Percentiles rank a stretch among this genome's conserved stretches.
These are phyloP conservation scores for Sporormia fimetaria DNA, from an alignment of 495 filamentous ascomycete species.

Conservation along the genomic window DNA sequence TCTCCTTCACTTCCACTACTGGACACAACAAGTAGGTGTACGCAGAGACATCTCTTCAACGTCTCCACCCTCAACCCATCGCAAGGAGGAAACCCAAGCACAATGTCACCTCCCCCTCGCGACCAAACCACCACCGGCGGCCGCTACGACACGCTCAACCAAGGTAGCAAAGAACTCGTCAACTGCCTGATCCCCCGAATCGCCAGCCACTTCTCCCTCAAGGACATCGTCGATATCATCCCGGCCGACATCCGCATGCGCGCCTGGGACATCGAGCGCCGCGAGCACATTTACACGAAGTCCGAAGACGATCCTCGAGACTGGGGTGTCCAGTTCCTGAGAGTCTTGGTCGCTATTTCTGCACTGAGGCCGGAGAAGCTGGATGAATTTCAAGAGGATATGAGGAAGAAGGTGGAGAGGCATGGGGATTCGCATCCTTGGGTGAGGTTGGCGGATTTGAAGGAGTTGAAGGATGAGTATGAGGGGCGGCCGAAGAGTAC, in stretches of 20 bases:
- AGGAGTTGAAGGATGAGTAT: constrained; percentile 12
- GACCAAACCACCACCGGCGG: background rate
- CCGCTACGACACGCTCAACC: constrained; percentile 11
- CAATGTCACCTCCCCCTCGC: no score
- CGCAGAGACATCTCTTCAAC: no score
- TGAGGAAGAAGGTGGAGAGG: constrained; percentile 2
- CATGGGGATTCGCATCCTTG: constrained; percentile 11
- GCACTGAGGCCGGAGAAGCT: constrained; percentile 9
- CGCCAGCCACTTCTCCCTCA: constrained; percentile 1
- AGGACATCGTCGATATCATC: constrained; percentile 5
- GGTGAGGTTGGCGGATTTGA: constrained; percentile 9
- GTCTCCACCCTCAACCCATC: no score
- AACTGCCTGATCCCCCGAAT: constrained; percentile 10
- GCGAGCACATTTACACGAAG: constrained; percentile 7
- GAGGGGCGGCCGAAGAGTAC: background rate
- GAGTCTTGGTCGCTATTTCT: constrained; percentile 7
- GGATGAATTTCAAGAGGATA: constrained; percentile 9
- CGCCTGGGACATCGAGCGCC: constrained; percentile 9
- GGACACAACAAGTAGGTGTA: no score
- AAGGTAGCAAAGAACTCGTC: constrained; percentile 6
- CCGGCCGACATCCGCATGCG: constrained; percentile 18
- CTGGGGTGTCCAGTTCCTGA: constrained; percentile 19
- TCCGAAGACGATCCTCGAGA: constrained; percentile 17
- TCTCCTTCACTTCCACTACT: no score
- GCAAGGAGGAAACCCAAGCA: no score